These are phyloP conservation scores for Aspergillus pseudonomiae DNA, from an alignment of 2,329 filamentous ascomycete species.

Conservation along the genomic window DNA sequence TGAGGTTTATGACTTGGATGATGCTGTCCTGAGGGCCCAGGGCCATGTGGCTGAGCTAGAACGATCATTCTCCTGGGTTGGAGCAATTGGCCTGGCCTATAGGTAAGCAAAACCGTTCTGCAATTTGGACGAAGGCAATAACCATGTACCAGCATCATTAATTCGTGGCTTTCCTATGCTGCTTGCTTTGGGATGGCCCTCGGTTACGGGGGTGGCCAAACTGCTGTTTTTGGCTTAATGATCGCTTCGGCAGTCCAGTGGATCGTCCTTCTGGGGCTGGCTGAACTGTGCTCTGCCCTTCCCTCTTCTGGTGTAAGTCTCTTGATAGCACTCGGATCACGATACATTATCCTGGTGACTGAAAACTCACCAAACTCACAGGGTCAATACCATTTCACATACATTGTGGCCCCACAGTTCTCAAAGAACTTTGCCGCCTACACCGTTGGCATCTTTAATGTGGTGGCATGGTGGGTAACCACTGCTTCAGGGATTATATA, in stretches of 20 bases:
- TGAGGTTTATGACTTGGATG: neutral
- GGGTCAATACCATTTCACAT: slow-evolving; percentile 37
- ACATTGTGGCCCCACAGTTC: slow-evolving; percentile 26
- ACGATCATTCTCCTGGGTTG: slow-evolving; percentile 27
- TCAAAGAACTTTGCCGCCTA: slow-evolving; percentile 30
- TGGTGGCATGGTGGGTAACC: slow-evolving; percentile 31
- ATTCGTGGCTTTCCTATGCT: slow-evolving; percentile 28
- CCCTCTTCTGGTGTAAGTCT: slow-evolving; percentile 19
- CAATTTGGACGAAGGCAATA: neutral
- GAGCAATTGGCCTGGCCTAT: slow-evolving; percentile 30
- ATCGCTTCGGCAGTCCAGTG: slow-evolving; percentile 25
- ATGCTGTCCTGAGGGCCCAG: slow-evolving; percentile 5
- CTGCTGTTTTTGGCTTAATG: slow-evolving; percentile 27
- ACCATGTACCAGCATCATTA: slow-evolving; percentile 22
- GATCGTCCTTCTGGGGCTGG: slow-evolving; percentile 21
- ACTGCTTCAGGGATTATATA: slow-evolving; percentile 20
- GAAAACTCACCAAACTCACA: neutral
- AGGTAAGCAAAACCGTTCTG: slow-evolving; percentile 14
- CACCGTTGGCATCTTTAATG: slow-evolving; percentile 26
- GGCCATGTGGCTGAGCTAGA: slow-evolving; percentile 9
- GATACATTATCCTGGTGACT: neutral
- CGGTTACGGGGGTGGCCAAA: slow-evolving; percentile 27
- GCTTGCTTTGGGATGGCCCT: slow-evolving; percentile 27
- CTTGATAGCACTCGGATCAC: neutral
- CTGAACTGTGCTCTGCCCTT: slow-evolving; percentile 18